These are phyloP conservation scores for Kluyveromyces dobzhanskii DNA, from an alignment of 805 yeast species.

Conservation along the genomic window DNA sequence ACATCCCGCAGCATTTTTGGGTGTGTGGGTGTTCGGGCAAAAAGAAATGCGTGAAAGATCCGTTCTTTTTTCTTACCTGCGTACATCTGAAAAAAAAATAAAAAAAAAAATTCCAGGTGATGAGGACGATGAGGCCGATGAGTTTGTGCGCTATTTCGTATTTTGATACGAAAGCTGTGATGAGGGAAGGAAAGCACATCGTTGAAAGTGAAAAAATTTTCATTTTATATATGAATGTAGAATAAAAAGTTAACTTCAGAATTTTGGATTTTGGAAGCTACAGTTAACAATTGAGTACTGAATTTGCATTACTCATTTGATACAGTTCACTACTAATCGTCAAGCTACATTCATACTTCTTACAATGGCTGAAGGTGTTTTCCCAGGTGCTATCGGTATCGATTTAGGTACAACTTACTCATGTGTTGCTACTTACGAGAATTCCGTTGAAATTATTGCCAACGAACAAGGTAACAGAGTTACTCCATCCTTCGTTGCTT, in stretches of 20 bases:
- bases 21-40: too few relatives aligned
- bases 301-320: background rate
- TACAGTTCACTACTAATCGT: slow-evolving; percentile 5
- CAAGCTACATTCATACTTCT: slow-evolving; percentile 13
- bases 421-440: slow-evolving; percentile 73
- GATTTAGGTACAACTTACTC: slow-evolving; percentile 87
- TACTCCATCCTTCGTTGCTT: slow-evolving; percentile 75
- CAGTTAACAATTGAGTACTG: background rate
- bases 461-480: slow-evolving; percentile 84
- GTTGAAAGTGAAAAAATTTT: slow-evolving; percentile 16
- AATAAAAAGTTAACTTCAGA: slow-evolving; percentile 1
- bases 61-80: too few relatives aligned
- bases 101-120: too few relatives aligned
- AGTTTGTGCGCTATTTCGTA: too few relatives aligned
- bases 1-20: too few relatives aligned
- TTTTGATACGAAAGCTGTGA: too few relatives aligned
- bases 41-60: too few relatives aligned
- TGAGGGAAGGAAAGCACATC: background rate
- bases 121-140: too few relatives aligned
- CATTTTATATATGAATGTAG: slow-evolving; percentile 7
- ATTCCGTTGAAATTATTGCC: slow-evolving; percentile 72
- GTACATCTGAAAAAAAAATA: too few relatives aligned
- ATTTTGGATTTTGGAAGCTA: slow-evolving; percentile 6
- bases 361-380: slow-evolving; percentile 94
- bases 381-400: slow-evolving; percentile 99